Base-by-base conservation (phyloP, 768 basidiomycete genomes). In the Tylopilus sp. region DNA sequence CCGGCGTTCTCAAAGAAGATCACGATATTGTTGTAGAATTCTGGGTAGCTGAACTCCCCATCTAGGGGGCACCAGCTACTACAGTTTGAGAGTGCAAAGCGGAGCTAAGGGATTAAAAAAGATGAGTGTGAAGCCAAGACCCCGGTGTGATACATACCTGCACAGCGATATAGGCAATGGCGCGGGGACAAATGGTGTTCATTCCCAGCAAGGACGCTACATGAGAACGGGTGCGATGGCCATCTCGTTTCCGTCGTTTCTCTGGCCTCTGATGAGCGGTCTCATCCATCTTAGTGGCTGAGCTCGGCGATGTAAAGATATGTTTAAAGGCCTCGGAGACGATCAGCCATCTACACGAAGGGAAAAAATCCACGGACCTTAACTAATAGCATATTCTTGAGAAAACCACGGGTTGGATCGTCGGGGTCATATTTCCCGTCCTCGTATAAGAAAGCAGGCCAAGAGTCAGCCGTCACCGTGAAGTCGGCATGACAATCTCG, bases 131-230 rank as follows among this genome's bases (percentile, higher is more conserved):
- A 30, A 30, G 29, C 6, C 29, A 30, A 30, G 29, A 30, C n/a
- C n/a, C n/a, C 12, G 29, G 29, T 30, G 29, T 7, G 29, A 30
- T n/a, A 30, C 7, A 41, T 43, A 33, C 45, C 14, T 45, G 45
- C 8, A 45, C 45, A 19, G 45, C 45, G 7, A 22, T 45, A 21
- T 52, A 52, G 14, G 51, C 45, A 16, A 52, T 52, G 29, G 51
- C 44, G 2, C 30, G 28, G 0, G 44, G 22, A 11, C 16, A 24
- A 1, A 46, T 19, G 3, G 36, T 31, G 3, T 21, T 45, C 44
- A 52, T 52, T 1, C 45, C 45, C 3, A 52, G 11, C 6, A 52
- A 25, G 14, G 12, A 0, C 3, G 45, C 51, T 1, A 46, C 29
- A 6, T 52, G 29, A 8, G 28, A 46, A 10, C 45, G 29, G 1